Evolutionary conservation across 208 protist species (phyloP).

Genomic region (Jaenimonas drosophilae): DNA sequence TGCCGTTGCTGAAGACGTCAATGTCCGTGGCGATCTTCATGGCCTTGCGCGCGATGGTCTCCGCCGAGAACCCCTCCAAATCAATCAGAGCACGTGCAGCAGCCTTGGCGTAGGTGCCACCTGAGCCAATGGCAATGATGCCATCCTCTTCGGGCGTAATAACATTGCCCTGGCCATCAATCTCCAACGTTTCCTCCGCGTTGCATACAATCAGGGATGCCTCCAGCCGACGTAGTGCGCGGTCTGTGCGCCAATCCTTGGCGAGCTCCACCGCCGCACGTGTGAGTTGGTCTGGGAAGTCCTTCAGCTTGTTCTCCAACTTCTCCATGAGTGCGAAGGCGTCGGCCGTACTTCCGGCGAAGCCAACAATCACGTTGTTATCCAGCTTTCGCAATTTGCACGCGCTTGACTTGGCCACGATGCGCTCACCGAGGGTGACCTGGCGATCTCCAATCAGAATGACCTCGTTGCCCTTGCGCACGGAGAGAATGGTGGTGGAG

Average conservation of each 20-base stretch:
- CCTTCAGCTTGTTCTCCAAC: conserved; percentile 89
- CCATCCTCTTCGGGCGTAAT: conserved; percentile 92
- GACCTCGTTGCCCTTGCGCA: conserved; percentile 88
- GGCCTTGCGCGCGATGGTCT: conserved; percentile 87
- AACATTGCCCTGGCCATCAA: conserved; percentile 94
- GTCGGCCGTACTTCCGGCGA: conserved; percentile 92
- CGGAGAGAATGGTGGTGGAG: conserved; percentile 91
- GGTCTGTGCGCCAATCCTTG: conserved; percentile 94
- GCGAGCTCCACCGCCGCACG: conserved; percentile 92
- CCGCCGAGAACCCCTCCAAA: conserved; percentile 77
- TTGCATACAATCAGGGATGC: conserved; percentile 91
- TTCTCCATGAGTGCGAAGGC: conserved; percentile 95
- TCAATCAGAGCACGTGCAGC: conserved; percentile 91
- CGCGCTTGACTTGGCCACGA: conserved; percentile 82
- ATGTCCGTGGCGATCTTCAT: conserved; percentile 95
- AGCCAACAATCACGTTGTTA: conserved; percentile 86
- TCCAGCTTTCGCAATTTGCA: conserved; percentile 75
- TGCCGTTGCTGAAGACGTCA: conserved; percentile 94
- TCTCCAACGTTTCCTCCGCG: conserved; percentile 84
- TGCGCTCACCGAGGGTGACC: conserved; percentile 90
- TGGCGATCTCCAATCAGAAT: conserved; percentile 92
- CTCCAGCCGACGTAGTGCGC: conserved; percentile 89
- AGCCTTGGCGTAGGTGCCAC: conserved; percentile 91
- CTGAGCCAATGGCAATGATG: conserved; percentile 90
- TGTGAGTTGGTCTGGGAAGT: conserved; percentile 90